A percentile compares a stretch with the other conserved stretches of the same genome.
Evolutionary conservation across 2,329 filamentous ascomycete species (phyloP).

Genomic region (Sclerotiophoma versabilis): DNA sequence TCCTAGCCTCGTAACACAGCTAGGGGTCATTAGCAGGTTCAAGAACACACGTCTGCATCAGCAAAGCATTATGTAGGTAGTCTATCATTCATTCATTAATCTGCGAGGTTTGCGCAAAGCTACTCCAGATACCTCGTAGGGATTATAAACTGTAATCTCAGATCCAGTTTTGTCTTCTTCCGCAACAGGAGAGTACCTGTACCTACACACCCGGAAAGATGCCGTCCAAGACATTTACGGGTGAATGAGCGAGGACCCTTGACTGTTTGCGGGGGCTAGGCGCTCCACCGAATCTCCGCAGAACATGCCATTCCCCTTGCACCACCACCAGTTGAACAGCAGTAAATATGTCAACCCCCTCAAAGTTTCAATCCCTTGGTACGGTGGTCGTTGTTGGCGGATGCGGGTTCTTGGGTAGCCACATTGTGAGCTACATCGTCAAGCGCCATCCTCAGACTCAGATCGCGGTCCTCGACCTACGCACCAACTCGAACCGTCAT

Average conservation of each 20-base stretch:
- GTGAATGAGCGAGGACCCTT: slow-evolving; percentile 16
- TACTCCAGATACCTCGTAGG: neutral
- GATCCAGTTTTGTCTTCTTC: no score
- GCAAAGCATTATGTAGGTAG: no score
- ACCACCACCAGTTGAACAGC: slow-evolving; percentile 19
- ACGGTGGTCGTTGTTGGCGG: slow-evolving; percentile 59
- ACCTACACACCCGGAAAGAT: neutral
- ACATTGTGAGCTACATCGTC: slow-evolving; percentile 58
- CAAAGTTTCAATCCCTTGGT: slow-evolving; percentile 47
- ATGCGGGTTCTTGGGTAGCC: slow-evolving; percentile 60
- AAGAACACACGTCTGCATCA: no score
- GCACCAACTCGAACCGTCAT: slow-evolving; percentile 50
- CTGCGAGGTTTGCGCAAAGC: neutral
- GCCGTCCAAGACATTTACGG: neutral
- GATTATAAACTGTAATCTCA: no score
- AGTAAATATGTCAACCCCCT: slow-evolving; percentile 26
- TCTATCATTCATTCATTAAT: no score
- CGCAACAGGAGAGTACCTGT: no score
- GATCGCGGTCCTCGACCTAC: slow-evolving; percentile 58
- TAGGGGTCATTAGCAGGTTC: no score
- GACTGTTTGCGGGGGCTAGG: slow-evolving; percentile 20
- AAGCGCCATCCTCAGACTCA: slow-evolving; percentile 51
- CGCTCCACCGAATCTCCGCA: slow-evolving; percentile 30
- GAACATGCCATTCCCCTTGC: slow-evolving; percentile 18
- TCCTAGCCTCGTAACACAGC: no score